Evolutionary conservation across 2,329 filamentous ascomycete species (phyloP), one percentile per base, ranked within the genome.

Genomic region (Cryphonectria naterciae): DNA sequence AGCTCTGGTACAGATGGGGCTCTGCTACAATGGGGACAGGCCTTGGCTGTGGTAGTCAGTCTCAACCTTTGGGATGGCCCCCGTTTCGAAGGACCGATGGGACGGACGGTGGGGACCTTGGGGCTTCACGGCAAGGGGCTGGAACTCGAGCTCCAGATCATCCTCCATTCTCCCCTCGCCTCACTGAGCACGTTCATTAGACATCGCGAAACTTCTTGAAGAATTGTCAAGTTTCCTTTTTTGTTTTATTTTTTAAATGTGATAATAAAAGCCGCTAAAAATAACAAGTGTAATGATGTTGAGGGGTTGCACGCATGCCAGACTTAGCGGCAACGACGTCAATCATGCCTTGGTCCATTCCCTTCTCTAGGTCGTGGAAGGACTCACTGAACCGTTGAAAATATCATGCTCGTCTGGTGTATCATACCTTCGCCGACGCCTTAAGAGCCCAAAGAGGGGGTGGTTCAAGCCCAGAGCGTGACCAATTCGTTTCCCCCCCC

Each of bases 21-120:
- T 35, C 58, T 61, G 58, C 58, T 39, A 61, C 58, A 61, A 61
- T 61, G 58, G 58, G 58, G 58, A 61, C 58, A 19, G 58, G 58
- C 35, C 68, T 69, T 69, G 68, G 68, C 68, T 49, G 56, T 62
- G 46, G 43, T 69, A 66, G 62, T 64, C 65, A 52, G 68, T 69
- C 68, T 69, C 63, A 65, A 67, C 63, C 32, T 61, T 39, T 61
- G 58, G 32, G 28, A 39, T 15, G 58, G 58, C 22, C 58, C 32
- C 32, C 58, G 35, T 61, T 61, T 61, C 58, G 58, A 39, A 39
- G 19, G 35, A 10, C 10, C 7, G 35, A 61, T 61, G 58, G 35
- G 58, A 61, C 58, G 35, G 2, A 10, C 22, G 13, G 15, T 28
- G 54, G 49, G 4, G 13, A 56, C 25, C 52, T 56, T 15, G 1